These are phyloP conservation scores for Boletus sensibilis DNA, from an alignment of 768 basidiomycete genomes.

Conservation along the genomic window DNA sequence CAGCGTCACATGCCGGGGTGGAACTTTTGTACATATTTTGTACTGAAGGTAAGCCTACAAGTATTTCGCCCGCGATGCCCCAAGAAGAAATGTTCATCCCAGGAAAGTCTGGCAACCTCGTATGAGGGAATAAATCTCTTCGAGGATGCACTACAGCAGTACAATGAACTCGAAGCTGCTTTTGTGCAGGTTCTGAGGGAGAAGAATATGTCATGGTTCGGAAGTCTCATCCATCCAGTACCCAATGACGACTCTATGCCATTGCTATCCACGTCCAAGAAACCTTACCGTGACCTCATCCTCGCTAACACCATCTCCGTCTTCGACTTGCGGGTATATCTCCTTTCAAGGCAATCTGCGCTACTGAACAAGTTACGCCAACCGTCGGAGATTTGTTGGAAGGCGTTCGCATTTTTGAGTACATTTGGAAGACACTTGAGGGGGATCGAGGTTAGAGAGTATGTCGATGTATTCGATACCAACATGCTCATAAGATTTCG, in stretches of 20 bases:
- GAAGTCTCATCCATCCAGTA: conserved; percentile 69
- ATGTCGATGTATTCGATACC: neutral
- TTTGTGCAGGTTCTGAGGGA: conserved; percentile 76
- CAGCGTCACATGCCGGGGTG: conserved; percentile 94
- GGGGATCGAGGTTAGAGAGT: conserved; percentile 62
- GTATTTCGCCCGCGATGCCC: neutral
- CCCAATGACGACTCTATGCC: conserved; percentile 77
- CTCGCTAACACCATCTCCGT: conserved; percentile 87
- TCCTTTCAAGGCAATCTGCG: conserved; percentile 82
- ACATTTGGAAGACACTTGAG: conserved; percentile 74
- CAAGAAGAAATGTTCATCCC: conserved; percentile 8
- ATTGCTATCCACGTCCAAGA: conserved; percentile 73
- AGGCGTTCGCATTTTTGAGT: conserved; percentile 71
- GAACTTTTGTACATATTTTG: conserved; percentile 98
- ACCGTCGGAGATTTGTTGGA: conserved; percentile 67
- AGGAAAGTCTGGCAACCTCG: conserved; percentile 94
- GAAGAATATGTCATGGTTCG: conserved; percentile 90
- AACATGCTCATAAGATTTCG: conserved; percentile 20
- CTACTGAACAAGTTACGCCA: conserved; percentile 69
- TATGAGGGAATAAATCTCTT: conserved; percentile 87
- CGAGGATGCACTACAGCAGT: conserved; percentile 87
- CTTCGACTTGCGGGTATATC: conserved; percentile 90
- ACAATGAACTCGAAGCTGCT: conserved; percentile 86
- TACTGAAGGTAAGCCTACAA: conserved; percentile 72
- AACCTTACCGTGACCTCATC: conserved; percentile 87